A percentile compares a stretch with the other conserved stretches of the same genome.
phyloP scores from a whole-genome alignment of 2,329 filamentous ascomycete genomes.

The Cephalotrichum gorgonifer region DNA sequence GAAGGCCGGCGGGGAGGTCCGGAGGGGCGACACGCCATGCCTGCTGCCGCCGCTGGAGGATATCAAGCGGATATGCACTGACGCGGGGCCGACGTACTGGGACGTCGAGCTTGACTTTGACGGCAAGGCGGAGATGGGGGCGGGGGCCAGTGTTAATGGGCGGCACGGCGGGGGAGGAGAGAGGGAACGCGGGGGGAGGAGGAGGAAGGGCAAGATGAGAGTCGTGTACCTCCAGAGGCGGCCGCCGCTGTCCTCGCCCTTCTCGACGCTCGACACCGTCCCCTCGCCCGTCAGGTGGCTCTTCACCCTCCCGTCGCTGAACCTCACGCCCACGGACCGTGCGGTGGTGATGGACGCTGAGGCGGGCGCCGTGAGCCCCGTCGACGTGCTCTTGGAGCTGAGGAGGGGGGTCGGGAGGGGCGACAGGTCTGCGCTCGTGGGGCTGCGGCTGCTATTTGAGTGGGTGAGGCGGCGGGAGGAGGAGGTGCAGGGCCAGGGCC shows the following conservation, averaged over 20 bases:
- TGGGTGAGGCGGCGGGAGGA: conserved; percentile 28
- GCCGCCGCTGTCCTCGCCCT: conserved; percentile 56
- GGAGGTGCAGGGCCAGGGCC: conserved; percentile 12
- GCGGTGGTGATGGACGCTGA: conserved; percentile 46
- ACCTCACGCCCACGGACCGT: conserved; percentile 56
- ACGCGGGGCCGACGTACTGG: conserved; percentile 63
- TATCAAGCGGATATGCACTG: conserved; percentile 49
- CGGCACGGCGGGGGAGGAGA: too few species aligned
- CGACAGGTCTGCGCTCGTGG: conserved; percentile 33
- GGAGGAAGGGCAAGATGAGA: conserved; percentile 41
- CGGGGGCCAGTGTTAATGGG: not conserved
- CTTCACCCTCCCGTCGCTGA: conserved; percentile 50
- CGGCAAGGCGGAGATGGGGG: not conserved
- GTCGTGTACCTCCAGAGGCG: conserved; percentile 65
- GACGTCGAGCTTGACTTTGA: conserved; percentile 66
- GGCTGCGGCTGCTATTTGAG: conserved; percentile 42
- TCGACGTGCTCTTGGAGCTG: conserved; percentile 65
- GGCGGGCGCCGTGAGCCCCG: conserved; percentile 30
- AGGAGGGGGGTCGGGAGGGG: conserved; percentile 34
- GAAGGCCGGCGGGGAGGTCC: conserved; percentile 22
- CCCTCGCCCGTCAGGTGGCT: conserved; percentile 59
- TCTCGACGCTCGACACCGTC: conserved; percentile 55
- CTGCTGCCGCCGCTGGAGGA: conserved; percentile 55
- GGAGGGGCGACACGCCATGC: conserved; percentile 43
- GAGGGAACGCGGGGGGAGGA: conserved; percentile 19